These are phyloP conservation scores for Globisporangium yorkense DNA, from an alignment of 352 stramenopile species.

Conservation along the genomic window DNA sequence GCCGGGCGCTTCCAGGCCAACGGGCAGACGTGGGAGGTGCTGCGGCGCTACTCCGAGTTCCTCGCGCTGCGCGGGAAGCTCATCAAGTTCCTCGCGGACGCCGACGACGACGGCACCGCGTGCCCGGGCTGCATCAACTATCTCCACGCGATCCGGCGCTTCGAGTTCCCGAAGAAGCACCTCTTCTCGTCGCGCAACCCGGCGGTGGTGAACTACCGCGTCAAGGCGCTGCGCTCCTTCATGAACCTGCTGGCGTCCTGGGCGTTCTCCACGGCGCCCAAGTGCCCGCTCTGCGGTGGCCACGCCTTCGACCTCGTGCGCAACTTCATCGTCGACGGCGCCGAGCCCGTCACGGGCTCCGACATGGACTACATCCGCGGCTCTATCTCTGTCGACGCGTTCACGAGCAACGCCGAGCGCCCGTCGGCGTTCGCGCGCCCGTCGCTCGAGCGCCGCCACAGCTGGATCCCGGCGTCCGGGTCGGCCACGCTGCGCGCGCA, in stretches of 20 bases:
- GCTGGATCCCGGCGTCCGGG: constrained; percentile 43
- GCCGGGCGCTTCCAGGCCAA: constrained; percentile 57
- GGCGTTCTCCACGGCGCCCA: constrained; percentile 77
- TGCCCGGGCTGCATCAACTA: constrained; percentile 81
- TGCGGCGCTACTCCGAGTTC: constrained; percentile 84
- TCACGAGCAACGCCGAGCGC: constrained; percentile 24
- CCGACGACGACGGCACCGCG: constrained; percentile 59
- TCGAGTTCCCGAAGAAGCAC: constrained; percentile 87
- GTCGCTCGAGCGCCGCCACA: constrained; percentile 29
- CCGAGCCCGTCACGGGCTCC: constrained; percentile 36
- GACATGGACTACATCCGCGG: constrained; percentile 69
- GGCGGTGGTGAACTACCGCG: constrained; percentile 80
- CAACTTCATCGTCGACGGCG: constrained; percentile 71
- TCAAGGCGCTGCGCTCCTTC: constrained; percentile 80
- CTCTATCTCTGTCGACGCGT: constrained; percentile 55
- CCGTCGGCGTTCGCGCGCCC: constrained; percentile 20
- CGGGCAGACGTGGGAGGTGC: constrained; percentile 75
- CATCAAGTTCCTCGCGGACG: constrained; percentile 68
- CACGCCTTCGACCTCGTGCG: constrained; percentile 77
- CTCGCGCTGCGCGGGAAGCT: constrained; percentile 65
- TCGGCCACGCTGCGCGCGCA: constrained; percentile 25
- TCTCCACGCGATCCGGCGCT: constrained; percentile 64
- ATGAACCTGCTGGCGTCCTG: constrained; percentile 75
- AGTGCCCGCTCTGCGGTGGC: constrained; percentile 78
- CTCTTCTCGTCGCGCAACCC: constrained; percentile 69